Percentiles rank a stretch among this genome's conserved stretches.
These are phyloP conservation scores for Lycium ferocissimum DNA, from an alignment of 257 asterid species.

Conservation along the genomic window DNA sequence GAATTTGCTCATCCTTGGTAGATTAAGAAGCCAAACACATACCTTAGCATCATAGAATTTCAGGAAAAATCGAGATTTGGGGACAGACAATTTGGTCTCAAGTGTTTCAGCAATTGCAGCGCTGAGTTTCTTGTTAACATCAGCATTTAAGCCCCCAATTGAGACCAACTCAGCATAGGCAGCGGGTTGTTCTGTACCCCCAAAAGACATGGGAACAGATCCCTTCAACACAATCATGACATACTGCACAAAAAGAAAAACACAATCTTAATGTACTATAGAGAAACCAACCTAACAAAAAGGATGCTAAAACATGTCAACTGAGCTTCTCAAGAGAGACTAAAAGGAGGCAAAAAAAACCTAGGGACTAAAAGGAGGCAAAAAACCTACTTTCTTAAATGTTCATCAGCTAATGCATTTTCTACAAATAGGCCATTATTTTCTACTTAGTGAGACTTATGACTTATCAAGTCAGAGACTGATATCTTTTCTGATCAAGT, in stretches of 20 bases:
- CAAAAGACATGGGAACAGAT: conserved; percentile 89
- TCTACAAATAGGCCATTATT: neutral
- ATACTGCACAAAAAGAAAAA: conserved; percentile 60
- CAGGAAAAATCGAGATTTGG: conserved; percentile 87
- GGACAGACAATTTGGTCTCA: conserved; percentile 75
- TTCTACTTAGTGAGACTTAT: neutral
- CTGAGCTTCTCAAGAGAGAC: neutral
- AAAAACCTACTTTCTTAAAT: neutral
- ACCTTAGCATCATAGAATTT: conserved; percentile 92
- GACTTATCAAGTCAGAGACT: neutral
- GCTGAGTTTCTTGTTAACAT: conserved; percentile 86
- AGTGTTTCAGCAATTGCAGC: conserved; percentile 81
- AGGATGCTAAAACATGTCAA: neutral
- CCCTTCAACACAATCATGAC: conserved; percentile 97
- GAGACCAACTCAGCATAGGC: conserved; percentile 92
- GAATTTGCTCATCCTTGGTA: conserved; percentile 33
- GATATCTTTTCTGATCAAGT: too few relatives aligned
- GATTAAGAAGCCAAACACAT: conserved; percentile 35
- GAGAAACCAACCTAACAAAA: neutral
- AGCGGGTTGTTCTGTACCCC: conserved; percentile 90
- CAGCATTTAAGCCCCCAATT: conserved; percentile 82
- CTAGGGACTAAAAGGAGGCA: neutral
- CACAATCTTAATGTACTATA: conserved; percentile 3
- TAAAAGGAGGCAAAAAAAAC: neutral
- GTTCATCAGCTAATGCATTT: neutral